Evolutionary conservation across 2,329 filamentous ascomycete species (phyloP), one percentile per base, ranked within the genome.

Genomic region (Aspergillus sp.): DNA sequence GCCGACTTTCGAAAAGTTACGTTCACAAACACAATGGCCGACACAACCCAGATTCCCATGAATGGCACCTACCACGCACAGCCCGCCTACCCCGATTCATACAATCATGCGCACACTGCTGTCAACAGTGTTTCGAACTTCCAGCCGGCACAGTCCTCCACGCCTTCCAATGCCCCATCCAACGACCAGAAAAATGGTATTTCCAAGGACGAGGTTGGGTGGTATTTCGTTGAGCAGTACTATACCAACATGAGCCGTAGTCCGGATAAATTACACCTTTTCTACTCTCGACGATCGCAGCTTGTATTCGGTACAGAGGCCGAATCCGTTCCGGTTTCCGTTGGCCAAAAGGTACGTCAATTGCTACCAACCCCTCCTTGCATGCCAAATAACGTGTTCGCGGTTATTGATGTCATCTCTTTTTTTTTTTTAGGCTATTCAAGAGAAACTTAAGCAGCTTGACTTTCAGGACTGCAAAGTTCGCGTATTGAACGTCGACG

Each of bases 201-300:
- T 62, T 81, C 80, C 68, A 97, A 96, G 82, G 92, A 96, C 75
- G 91, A 98, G 80, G 92, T 99, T 66, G 95, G 92, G 77, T 99
- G 95, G 95, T 98, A 93, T 81, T 99, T 99, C 68, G 95, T 99
- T 58, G 93, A 98, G 84, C 92, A 96, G 78, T 99, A 97, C 83
- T 99, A 99, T 80, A 98, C 91, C 68, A 99, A 92, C 61, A 81
- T 99, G 72, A 97, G 93, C 86, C 93, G 93, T 79, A 90, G 82
- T 65, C 93, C 95, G 20, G 92, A 96, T 73, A 96, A 95, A 79
- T 89, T 99, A 69, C 93, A 87, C 77, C 87, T 98, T 54, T 99
- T 97, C 83, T 98, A 98, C 80, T 89, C 91, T 80, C 96, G 96
- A 79, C 89, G 88, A 65, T 98, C 95, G 56, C 93, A 97, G 78